phyloP scores from a whole-genome alignment of 306 rosid species.

The Sindora glabra region DNA sequence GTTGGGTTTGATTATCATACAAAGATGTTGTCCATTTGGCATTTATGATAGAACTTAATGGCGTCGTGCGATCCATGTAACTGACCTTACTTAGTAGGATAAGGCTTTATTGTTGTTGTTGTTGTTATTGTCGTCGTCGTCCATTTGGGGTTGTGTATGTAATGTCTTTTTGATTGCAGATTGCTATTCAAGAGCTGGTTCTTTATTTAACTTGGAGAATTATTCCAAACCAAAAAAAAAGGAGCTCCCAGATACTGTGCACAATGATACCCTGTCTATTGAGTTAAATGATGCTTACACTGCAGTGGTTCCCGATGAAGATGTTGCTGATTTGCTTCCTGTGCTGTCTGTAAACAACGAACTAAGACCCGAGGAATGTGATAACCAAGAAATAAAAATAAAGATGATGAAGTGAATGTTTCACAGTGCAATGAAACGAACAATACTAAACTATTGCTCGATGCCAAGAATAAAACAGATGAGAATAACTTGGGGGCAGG shows the following conservation, averaged over 20 bases:
- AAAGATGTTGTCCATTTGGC: too few species aligned
- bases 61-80: too few species aligned
- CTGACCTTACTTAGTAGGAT: too few species aligned
- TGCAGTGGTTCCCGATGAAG: background rate
- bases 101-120: too few species aligned
- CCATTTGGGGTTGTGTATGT: too few species aligned
- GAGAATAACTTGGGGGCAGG: too few species aligned
- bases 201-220: background rate
- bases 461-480: too few species aligned
- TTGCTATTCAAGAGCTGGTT: slow-evolving; percentile 8
- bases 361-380: background rate
- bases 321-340: background rate
- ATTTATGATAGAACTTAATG: too few species aligned
- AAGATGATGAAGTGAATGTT: background rate
- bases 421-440: background rate
- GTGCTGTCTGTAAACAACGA: background rate
- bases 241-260: background rate
- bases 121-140: too few species aligned
- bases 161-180: too few species aligned
- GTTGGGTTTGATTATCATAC: too few species aligned
- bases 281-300: background rate
- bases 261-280: background rate
- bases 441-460: too few species aligned
- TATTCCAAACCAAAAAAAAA: background rate
- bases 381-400: background rate